Evolutionary conservation across 164 flowering plant genomes (phyloP).

Genomic region (Annona squamosa): DNA sequence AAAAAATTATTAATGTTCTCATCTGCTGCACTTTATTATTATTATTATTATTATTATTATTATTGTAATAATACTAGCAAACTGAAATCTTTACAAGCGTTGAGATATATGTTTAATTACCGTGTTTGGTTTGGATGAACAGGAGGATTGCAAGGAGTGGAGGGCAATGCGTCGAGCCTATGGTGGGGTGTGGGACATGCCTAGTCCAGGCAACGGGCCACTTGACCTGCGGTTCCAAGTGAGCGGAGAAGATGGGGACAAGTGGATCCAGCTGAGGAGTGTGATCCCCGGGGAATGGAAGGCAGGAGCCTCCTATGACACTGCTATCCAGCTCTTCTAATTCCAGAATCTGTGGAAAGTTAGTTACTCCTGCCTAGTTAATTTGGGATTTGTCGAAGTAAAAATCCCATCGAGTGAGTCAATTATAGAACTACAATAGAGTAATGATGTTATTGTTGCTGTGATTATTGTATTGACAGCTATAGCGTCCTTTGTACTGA

Average conservation of each 20-base stretch:
- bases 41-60: too few relatives aligned
- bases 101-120: neutral
- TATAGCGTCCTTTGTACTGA: too few relatives aligned
- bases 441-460: too few relatives aligned
- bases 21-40: too few relatives aligned
- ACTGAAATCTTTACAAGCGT: too few relatives aligned
- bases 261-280: conserved; percentile 37
- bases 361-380: neutral
- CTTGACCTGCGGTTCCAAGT: conserved; percentile 49
- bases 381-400: too few relatives aligned
- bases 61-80: too few relatives aligned
- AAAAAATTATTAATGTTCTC: too few relatives aligned
- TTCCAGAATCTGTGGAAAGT: too few relatives aligned
- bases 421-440: too few relatives aligned
- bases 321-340: conserved; percentile 41
- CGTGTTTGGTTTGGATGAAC: neutral
- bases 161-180: conserved; percentile 53
- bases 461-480: too few relatives aligned
- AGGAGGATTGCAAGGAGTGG: conserved; percentile 75
- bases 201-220: conserved; percentile 32
- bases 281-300: conserved; percentile 63
- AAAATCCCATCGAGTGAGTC: too few relatives aligned
- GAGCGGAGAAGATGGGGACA: conserved; percentile 29
- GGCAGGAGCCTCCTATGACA: conserved; percentile 58
- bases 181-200: conserved; percentile 48